These are phyloP conservation scores for Dactylis glomerata DNA, from an alignment of 176 grass and related monocot species.

Conservation along the genomic window DNA sequence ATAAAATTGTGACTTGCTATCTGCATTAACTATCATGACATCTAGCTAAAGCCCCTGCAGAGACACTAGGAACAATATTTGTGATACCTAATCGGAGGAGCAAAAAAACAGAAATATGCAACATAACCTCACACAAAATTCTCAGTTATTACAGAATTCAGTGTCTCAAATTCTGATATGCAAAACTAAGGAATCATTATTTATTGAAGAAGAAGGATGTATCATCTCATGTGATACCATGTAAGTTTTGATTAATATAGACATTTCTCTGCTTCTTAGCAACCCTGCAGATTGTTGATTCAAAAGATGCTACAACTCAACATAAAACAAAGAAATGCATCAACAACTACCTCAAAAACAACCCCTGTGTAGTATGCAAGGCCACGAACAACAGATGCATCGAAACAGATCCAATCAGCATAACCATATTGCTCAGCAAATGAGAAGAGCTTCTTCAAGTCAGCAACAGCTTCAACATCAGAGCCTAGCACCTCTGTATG, in stretches of 20 bases:
- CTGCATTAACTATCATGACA: too few relatives aligned
- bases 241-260: neutral
- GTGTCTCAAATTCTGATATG: too few relatives aligned
- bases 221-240: too few relatives aligned
- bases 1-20: too few relatives aligned
- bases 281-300: neutral
- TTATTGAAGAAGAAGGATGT: too few relatives aligned
- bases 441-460: conserved; percentile 84
- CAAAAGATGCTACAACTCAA: neutral
- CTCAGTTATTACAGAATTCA: too few relatives aligned
- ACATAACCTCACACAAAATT: too few relatives aligned
- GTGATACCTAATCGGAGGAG: too few relatives aligned
- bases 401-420: conserved; percentile 85
- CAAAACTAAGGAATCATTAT: too few relatives aligned
- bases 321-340: neutral
- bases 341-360: conserved; percentile 71
- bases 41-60: too few relatives aligned
- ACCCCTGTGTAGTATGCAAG: conserved; percentile 98
- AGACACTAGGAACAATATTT: too few relatives aligned
- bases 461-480: conserved; percentile 68
- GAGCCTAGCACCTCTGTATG: conserved; percentile 72
- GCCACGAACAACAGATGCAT: conserved; percentile 89
- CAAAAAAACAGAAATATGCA: too few relatives aligned
- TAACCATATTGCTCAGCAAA: conserved; percentile 84
- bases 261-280: neutral